Base-by-base conservation (phyloP, 2,329 filamentous ascomycete species). In the Aspergillus felis region DNA sequence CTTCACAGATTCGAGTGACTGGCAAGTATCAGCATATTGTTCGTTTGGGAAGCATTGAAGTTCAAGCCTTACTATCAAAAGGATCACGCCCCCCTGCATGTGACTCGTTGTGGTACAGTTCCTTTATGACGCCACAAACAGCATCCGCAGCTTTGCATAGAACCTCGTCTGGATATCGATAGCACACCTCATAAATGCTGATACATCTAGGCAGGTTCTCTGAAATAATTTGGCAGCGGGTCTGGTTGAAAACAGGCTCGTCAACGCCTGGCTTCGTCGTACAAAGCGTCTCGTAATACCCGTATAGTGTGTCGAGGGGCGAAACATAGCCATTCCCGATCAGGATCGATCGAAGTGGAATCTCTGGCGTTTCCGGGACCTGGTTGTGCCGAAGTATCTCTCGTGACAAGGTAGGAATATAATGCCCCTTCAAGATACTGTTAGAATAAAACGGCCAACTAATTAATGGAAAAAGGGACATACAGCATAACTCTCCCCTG, bases 401-500 rank as follows among this genome's bases (percentile, higher is more conserved):
- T 24, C 73, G 71, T 4, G 74, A 76, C 1, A 80, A 67, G n/a
- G 73, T 69, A 3, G 79, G 79, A 22, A 80, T 73, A 59, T 81
- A 81, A 64, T 80, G 77, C 10, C 79, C 79, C 76, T 70, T 38
- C 14, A 12, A 0, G 8, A 22, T 2, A 24, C 6, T 8, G 28
- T 57, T 50, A 57, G 50, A 28, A 3, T 50, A 6, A 12, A 49
- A 24, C 6, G 3, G 27, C 20, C 24, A 7, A 47, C 7, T 2
- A 14, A 69, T 63, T 3, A 8, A 4, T 17, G 6, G 1, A 24
- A 46, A 22, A 12, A 20, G 4, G 20, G 10, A 24, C 42, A 10
- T 24, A 76, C 74, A 25, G 68, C 79, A 67, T 79, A 81, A 58
- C 75, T 78, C 59, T 82, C 80, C 1, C 79, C 79, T 0, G 79